Conservation (phyloP, 1,284 basidiomycete genomes). For the Trametes versicolor region DNA sequence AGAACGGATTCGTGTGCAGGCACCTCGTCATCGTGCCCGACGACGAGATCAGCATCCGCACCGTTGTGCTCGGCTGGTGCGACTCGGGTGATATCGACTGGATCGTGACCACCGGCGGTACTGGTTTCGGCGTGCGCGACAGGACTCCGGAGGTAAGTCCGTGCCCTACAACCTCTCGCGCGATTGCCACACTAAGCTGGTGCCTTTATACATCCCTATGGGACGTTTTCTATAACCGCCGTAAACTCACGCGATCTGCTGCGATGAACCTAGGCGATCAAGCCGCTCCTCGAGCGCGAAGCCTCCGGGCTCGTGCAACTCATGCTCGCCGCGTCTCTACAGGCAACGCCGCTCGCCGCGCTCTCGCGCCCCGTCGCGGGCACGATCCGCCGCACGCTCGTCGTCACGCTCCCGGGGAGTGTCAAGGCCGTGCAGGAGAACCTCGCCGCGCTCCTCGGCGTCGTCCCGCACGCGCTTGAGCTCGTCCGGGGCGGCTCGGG, state of each 20-base stretch:
- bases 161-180: not conserved
- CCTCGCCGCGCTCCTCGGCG: constrained; percentile 70
- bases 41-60: constrained; percentile 61
- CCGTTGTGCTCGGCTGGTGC: constrained; percentile 57
- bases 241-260: constrained; percentile 1
- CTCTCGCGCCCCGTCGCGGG: constrained; percentile 86
- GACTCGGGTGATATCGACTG: constrained; percentile 62
- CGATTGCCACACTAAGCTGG: not conserved
- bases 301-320: constrained; percentile 86
- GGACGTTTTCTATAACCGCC: not conserved
- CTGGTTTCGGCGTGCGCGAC: constrained; percentile 85
- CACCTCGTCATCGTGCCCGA: constrained; percentile 65
- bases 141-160: constrained; percentile 78
- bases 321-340: constrained; percentile 72
- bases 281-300: constrained; percentile 74
- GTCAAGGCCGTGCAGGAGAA: constrained; percentile 87
- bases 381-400: constrained; percentile 69
- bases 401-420: constrained; percentile 87
- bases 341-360: constrained; percentile 82
- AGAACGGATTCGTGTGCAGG: constrained; percentile 51
- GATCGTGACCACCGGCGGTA: constrained; percentile 87
- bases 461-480: constrained; percentile 79
- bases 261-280: constrained; percentile 64
- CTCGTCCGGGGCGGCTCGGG: constrained; percentile 79
- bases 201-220: too few species aligned